Evolutionary conservation across 176 grass and related monocot genomes (phyloP), one percentile per base, ranked within the genome.

Genomic region (Triticum urartu): DNA sequence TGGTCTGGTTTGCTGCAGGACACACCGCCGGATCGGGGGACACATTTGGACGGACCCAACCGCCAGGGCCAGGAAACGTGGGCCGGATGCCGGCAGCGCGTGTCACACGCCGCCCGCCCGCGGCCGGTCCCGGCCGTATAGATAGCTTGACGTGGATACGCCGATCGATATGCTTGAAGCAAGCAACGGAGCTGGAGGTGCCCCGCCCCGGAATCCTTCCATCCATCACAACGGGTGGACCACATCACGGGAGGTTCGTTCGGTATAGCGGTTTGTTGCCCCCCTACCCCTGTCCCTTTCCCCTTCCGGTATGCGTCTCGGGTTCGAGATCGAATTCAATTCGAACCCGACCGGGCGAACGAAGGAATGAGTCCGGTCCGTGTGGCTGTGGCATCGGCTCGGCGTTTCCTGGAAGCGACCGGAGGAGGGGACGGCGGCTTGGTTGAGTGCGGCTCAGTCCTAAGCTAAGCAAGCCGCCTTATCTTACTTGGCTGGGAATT

Each of bases 231-330:
- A 24, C 77, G 58, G 62, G 26, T 79, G 74, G 54, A 79, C 87
- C 87, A 73, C 77, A 2, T 0, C 65, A 68, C 8, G 35, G 77
- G 82, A 85, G 87, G 63, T 86, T 90, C 14, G 30, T 14, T 20
- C 73, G 45, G 79, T 71, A 71, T 64, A 82, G 72, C 83, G 71
- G 83, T 86, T 82, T 82, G 83, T 62, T 62, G 77, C 21, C 54
- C n/a, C n/a, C 80, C 50, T 17, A 1, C 67, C 7, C 0, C 18
- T 20, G 42, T 81, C 83, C 69, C 88, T 89, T 80, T 80, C 87
- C 77, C 34, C 67, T 42, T 81, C 17, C 20, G 24, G 59, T 70
- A 33, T 6, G 22, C 7, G 36, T 28, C 56, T 17, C 1, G 72
- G 80, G 56, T 4, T 56, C 13, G 43, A 1, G 14, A 17, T 26